These are phyloP conservation scores for Alternaria ethzedia DNA, from an alignment of 2,329 filamentous ascomycete genomes.

Conservation along the genomic window DNA sequence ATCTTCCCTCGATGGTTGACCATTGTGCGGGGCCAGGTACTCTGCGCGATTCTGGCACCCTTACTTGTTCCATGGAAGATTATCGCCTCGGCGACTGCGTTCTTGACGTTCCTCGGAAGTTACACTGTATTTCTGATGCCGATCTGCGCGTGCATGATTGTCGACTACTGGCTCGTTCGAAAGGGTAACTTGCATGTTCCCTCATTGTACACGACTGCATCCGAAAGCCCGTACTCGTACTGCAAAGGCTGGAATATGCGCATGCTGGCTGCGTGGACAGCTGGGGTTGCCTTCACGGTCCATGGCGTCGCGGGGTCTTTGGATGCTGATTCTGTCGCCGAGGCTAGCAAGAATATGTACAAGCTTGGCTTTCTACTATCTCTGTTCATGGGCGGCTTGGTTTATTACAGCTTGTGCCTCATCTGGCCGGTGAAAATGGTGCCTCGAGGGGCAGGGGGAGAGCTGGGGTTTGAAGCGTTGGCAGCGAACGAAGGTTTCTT, in stretches of 20 bases:
- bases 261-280: constrained; percentile 25
- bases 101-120: constrained; percentile 36
- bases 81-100: constrained; percentile 25
- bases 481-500: constrained; percentile 24
- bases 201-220: constrained; percentile 16
- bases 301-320: constrained; percentile 26
- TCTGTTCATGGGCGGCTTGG: constrained; percentile 18
- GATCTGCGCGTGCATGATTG: constrained; percentile 28
- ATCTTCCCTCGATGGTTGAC: constrained; percentile 35
- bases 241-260: constrained; percentile 29
- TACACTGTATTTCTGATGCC: constrained; percentile 38
- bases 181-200: constrained; percentile 29
- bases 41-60: constrained; percentile 24
- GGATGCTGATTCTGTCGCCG: constrained; percentile 18
- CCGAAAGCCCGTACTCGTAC: constrained; percentile 21
- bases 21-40: constrained; percentile 30
- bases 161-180: constrained; percentile 26
- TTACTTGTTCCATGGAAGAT: constrained; percentile 36
- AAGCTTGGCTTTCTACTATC: constrained; percentile 25
- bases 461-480: constrained; percentile 21
- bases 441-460: constrained; percentile 9
- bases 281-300: constrained; percentile 26
- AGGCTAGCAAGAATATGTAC: constrained; percentile 27
- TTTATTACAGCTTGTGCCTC: constrained; percentile 21
- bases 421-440: constrained; percentile 23